phyloP scores from a whole-genome alignment of 345 rosid genomes.

The Arabidopsis thaliana region TAIR10.1 NC_003070.9:10292501-10293000 shows the following conservation, averaged over 20 bases:
- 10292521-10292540: constrained; percentile 14
- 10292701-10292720: constrained; percentile 57
- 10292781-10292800: constrained; percentile 51
- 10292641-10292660: constrained; percentile 85
- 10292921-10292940: constrained; percentile 82
- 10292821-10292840: constrained; percentile 79
- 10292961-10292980: constrained; percentile 30
- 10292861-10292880: constrained; percentile 85
- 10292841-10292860: constrained; percentile 80
- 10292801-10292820: constrained; percentile 90
- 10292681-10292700: constrained; percentile 73
- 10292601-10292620: constrained; percentile 78
- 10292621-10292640: constrained; percentile 79
- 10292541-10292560: constrained; percentile 1
- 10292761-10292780: background rate
- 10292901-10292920: constrained; percentile 92
- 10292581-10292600: constrained; percentile 80
- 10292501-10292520: constrained; percentile 23
- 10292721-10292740: background rate
- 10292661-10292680: constrained; percentile 81
- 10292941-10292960: constrained; percentile 85
- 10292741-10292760: constrained; percentile 9
- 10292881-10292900: constrained; percentile 89
- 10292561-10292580: constrained; percentile 15
- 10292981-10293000: constrained; percentile 30